Conservation (phyloP, 768 basidiomycete species). For the Pisolithus orientalis region DNA sequence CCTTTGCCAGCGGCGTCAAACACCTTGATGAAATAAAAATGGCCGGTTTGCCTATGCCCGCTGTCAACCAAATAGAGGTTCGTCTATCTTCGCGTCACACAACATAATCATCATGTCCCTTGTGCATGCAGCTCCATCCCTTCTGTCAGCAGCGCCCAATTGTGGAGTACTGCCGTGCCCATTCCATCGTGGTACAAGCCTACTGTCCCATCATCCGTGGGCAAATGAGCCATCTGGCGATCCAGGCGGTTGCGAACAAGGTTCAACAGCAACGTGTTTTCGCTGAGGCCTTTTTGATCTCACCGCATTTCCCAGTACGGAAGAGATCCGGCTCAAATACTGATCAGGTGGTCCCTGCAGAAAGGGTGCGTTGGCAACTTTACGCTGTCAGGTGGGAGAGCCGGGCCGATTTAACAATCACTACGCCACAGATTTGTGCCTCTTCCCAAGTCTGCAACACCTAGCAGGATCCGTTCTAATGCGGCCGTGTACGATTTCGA, state of each 20-base stretch:
- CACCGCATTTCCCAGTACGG: conserved; percentile 34
- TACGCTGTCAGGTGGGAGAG: background rate
- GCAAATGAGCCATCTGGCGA: conserved; percentile 42
- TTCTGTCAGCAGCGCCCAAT: conserved; percentile 78
- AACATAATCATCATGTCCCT: conserved; percentile 3
- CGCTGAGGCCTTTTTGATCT: conserved; percentile 5
- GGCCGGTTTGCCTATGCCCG: conserved; percentile 57
- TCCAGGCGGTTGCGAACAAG: conserved; percentile 53
- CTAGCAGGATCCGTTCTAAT: conserved; percentile 68
- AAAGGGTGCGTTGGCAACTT: conserved; percentile 47
- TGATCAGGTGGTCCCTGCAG: conserved; percentile 89
- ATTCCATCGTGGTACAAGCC: conserved; percentile 62
- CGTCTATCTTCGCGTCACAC: conserved; percentile 5
- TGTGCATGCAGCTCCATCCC: conserved; percentile 56
- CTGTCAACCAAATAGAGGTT: conserved; percentile 82
- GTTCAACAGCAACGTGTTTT: conserved; percentile 27
- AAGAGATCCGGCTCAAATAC: conserved; percentile 68
- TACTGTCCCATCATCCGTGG: conserved; percentile 74
- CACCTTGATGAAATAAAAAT: conserved; percentile 70
- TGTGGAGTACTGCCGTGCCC: conserved; percentile 61
- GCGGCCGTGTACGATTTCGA: conserved; percentile 71
- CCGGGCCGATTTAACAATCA: background rate
- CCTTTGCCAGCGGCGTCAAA: conserved; percentile 48
- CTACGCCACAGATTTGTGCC: conserved; percentile 55
- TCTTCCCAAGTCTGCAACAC: conserved; percentile 74